Percentiles rank a stretch among this genome's conserved stretches.
Evolutionary conservation across 2,329 filamentous ascomycete genomes (phyloP).

Genomic region (Pseudogymnoascus sp.): DNA sequence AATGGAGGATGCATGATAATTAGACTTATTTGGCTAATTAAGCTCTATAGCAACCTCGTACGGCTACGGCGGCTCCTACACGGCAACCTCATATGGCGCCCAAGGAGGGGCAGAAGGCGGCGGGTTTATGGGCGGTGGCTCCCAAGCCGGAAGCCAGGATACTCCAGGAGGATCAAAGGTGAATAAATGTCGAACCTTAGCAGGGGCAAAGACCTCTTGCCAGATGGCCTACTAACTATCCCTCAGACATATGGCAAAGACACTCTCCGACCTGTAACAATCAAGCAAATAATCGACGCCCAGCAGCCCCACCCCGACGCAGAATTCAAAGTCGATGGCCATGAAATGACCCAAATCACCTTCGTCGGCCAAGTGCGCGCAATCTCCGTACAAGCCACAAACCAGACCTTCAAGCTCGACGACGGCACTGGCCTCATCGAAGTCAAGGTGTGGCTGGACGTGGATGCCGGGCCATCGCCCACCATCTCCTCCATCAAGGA

Average conservation of each 20-base stretch:
- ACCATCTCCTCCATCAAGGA: constrained; percentile 49
- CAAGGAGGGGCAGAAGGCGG: constrained; percentile 53
- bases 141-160: constrained; percentile 51
- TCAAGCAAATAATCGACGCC: constrained; percentile 87
- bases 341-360: constrained; percentile 63
- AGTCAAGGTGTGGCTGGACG: constrained; percentile 73
- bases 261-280: constrained; percentile 84
- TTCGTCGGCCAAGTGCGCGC: constrained; percentile 87
- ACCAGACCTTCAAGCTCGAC: constrained; percentile 87
- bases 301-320: constrained; percentile 65
- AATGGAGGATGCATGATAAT: neutral
- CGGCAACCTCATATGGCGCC: constrained; percentile 35
- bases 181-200: neutral
- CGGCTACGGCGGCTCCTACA: constrained; percentile 25
- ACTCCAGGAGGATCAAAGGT: constrained; percentile 40
- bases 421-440: constrained; percentile 91
- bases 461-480: constrained; percentile 35
- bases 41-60: constrained; percentile 23
- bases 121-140: constrained; percentile 53
- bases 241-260: constrained; percentile 59
- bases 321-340: constrained; percentile 76
- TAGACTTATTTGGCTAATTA: neutral
- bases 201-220: constrained; percentile 14
- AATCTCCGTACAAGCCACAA: constrained; percentile 79
- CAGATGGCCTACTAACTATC: neutral